A percentile compares a stretch with the other conserved stretches of the same genome.
phyloP scores from a whole-genome alignment of 1,284 basidiomycete genomes.

The Fomitopsis palustris region DNA sequence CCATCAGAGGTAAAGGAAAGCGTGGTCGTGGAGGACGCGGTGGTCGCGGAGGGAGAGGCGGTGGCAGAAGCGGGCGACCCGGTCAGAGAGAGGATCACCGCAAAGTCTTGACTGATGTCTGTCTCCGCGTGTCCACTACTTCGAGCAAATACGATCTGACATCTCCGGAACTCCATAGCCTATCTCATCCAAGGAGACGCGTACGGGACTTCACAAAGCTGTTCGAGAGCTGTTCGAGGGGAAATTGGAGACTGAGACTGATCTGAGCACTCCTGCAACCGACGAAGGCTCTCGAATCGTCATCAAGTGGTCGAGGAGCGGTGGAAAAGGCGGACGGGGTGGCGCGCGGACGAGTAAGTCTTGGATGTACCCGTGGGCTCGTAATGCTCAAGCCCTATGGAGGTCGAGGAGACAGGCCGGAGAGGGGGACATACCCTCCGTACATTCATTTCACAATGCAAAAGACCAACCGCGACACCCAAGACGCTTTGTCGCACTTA shows the following conservation, averaged over 20 bases:
- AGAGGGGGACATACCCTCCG: constrained; percentile 70
- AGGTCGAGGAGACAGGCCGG: constrained; percentile 37
- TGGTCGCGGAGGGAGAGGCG: constrained; percentile 38
- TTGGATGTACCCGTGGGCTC: neutral
- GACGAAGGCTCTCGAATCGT: constrained; percentile 69
- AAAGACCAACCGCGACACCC: constrained; percentile 97
- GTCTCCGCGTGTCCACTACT: constrained; percentile 26
- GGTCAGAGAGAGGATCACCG: constrained; percentile 58
- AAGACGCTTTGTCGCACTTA: constrained; percentile 86
- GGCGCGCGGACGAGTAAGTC: constrained; percentile 36
- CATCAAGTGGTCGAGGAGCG: constrained; percentile 66
- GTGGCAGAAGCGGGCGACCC: constrained; percentile 37
- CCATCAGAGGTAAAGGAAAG: constrained; percentile 30
- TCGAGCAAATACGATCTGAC: constrained; percentile 18
- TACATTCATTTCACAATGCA: constrained; percentile 98
- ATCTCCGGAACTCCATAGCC: constrained; percentile 44
- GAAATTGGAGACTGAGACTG: constrained; percentile 81
- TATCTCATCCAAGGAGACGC: constrained; percentile 76
- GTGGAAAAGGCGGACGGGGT: constrained; percentile 41
- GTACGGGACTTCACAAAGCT: constrained; percentile 80
- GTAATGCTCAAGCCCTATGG: constrained; percentile 7
- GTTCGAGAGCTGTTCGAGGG: constrained; percentile 82
- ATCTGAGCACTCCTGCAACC: constrained; percentile 42
- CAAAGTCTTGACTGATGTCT: constrained; percentile 77
- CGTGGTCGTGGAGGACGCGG: constrained; percentile 43